These are phyloP conservation scores for Capsella rubella DNA, from an alignment of 441 rosid genomes.

Conservation along the genomic window DNA sequence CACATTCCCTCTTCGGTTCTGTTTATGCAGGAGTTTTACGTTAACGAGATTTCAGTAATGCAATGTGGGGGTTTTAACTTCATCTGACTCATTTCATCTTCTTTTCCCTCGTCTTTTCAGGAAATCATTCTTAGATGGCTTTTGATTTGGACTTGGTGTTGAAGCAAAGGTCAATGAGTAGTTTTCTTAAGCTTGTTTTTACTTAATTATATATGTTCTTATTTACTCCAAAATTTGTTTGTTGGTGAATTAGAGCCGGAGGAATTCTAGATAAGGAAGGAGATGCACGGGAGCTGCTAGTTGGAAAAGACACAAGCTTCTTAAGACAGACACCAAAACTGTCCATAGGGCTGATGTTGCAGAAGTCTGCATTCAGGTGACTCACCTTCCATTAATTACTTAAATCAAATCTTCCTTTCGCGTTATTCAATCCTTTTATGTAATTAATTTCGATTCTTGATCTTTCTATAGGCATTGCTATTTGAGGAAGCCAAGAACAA, in stretches of 20 bases:
- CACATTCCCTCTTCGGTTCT: too few relatives aligned
- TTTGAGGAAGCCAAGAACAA: slow-evolving; percentile 80
- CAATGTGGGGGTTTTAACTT: too few relatives aligned
- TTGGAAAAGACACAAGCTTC: slow-evolving; percentile 94
- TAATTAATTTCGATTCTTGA: not conserved
- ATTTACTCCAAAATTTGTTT: slow-evolving; percentile 1
- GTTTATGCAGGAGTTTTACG: too few relatives aligned
- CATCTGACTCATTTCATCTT: too few relatives aligned
- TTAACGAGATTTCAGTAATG: too few relatives aligned
- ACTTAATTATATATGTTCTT: slow-evolving; percentile 15
- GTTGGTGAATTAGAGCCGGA: slow-evolving; percentile 77
- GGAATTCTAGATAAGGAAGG: slow-evolving; percentile 94
- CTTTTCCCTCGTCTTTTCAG: too few relatives aligned
- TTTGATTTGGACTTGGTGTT: too few relatives aligned
- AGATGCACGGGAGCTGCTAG: slow-evolving; percentile 74
- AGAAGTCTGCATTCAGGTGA: slow-evolving; percentile 93
- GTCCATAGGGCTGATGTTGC: slow-evolving; percentile 89
- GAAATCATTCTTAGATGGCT: too few relatives aligned
- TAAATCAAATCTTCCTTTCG: not conserved
- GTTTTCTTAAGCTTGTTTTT: slow-evolving; percentile 2
- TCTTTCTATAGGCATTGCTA: slow-evolving; percentile 65
- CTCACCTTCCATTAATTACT: not conserved
- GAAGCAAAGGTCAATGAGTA: not conserved
- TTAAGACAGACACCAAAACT: slow-evolving; percentile 76
- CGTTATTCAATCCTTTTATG: too few relatives aligned